phyloP scores from a whole-genome alignment of 371 early-diverging fungal species.

The Mucor sp. region DNA sequence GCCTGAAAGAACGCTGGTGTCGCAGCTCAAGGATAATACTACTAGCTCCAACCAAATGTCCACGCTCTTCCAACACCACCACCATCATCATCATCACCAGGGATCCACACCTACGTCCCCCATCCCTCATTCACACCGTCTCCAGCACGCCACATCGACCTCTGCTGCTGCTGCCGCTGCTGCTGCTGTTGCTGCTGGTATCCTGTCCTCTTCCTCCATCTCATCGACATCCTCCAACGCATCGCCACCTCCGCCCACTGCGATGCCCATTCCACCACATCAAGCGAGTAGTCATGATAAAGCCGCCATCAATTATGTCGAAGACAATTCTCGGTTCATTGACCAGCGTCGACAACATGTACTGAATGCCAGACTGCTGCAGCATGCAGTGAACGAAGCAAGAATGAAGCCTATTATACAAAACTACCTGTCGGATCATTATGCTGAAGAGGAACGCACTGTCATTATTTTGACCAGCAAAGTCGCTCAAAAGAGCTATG shows the following conservation, averaged over 20 bases:
- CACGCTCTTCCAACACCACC: neutral
- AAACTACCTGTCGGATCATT: conserved; percentile 30
- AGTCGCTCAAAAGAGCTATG: conserved; percentile 85
- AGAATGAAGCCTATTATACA: conserved; percentile 44
- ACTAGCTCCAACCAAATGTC: neutral
- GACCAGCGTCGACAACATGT: neutral
- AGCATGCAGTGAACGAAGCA: conserved; percentile 26
- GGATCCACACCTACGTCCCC: neutral
- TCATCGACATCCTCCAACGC: conserved; percentile 11
- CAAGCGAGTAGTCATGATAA: neutral
- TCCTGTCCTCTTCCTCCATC: neutral
- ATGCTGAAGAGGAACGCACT: conserved; percentile 55
- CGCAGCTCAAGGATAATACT: neutral
- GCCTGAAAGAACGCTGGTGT: conserved; percentile 5
- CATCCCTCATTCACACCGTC: neutral
- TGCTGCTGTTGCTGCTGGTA: neutral
- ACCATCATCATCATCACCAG: too few relatives aligned
- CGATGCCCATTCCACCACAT: neutral
- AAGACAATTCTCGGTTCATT: neutral
- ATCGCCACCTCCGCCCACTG: neutral
- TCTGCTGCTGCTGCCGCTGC: neutral
- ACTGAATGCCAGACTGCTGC: conserved; percentile 25
- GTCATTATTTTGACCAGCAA: conserved; percentile 72
- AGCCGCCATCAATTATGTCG: neutral
- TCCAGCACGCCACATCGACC: neutral